Evolutionary conservation across 305 asterid genomes (phyloP).

Genomic region (Salvia sclarea): DNA sequence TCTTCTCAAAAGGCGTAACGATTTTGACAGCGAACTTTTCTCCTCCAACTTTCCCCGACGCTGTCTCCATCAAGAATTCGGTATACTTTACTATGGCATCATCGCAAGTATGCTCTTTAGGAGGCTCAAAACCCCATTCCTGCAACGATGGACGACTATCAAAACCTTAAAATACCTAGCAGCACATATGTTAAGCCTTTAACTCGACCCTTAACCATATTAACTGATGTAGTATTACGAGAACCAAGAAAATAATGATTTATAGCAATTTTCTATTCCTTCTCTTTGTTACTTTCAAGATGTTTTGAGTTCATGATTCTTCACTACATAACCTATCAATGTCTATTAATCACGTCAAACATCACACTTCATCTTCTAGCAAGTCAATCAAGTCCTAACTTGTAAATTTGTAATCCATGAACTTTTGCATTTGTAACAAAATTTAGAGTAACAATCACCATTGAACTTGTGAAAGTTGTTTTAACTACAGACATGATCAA

Average conservation of each 20-base stretch:
- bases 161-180: neutral
- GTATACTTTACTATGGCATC: constrained; percentile 53
- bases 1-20: constrained; percentile 71
- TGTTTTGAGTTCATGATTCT: neutral
- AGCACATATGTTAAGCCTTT: neutral
- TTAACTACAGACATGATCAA: neutral
- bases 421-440: neutral
- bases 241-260: neutral
- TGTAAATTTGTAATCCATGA: neutral
- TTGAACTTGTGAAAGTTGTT: neutral
- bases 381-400: neutral
- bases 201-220: neutral
- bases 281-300: neutral
- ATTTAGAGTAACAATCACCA: neutral
- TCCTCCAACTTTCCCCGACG: constrained; percentile 63
- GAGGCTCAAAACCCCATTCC: constrained; percentile 78
- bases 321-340: constrained; percentile 12
- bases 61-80: constrained; percentile 67
- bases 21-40: constrained; percentile 54
- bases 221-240: neutral
- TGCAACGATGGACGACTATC: constrained; percentile 21
- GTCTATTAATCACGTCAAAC: constrained; percentile 4
- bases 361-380: neutral
- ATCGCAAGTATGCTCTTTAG: constrained; percentile 45
- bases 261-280: neutral